Conservation (phyloP, 1,139 yeast species). For the Eremothecium cymbalariae region DNA sequence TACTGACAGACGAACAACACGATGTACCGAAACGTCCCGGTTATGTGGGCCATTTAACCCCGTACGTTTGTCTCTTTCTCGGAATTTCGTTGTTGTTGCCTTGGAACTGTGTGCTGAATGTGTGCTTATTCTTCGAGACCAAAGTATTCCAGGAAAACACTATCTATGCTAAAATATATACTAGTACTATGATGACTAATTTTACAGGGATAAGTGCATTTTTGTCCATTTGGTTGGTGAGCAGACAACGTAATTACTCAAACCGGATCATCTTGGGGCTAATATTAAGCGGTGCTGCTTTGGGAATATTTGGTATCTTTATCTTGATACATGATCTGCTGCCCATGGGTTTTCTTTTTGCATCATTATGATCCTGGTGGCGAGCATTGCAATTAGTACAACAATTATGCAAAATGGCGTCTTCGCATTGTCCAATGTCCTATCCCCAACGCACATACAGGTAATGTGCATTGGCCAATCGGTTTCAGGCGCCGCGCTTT, state of each 20-base stretch:
- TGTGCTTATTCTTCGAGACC: slow-evolving; percentile 66
- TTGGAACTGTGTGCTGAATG: slow-evolving; percentile 88
- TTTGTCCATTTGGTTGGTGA: slow-evolving; percentile 58
- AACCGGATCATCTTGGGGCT: slow-evolving; percentile 55
- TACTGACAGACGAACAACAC: too few species aligned
- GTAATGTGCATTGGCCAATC: slow-evolving; percentile 95
- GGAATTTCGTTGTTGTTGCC: slow-evolving; percentile 90
- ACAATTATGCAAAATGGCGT: slow-evolving; percentile 82
- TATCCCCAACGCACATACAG: too few species aligned
- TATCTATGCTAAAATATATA: slow-evolving; percentile 49
- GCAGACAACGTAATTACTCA: slow-evolving; percentile 59
- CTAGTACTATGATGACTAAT: slow-evolving; percentile 84
- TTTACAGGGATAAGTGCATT: slow-evolving; percentile 65
- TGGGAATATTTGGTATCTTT: slow-evolving; percentile 37
- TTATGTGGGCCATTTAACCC: too few species aligned
- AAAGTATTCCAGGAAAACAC: slow-evolving; percentile 52
- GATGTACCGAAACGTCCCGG: too few species aligned
- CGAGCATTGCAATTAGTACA: slow-evolving; percentile 55
- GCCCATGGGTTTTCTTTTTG: slow-evolving; percentile 41
- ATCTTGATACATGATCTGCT: slow-evolving; percentile 31
- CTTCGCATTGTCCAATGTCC: slow-evolving; percentile 75
- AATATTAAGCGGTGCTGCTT: slow-evolving; percentile 46
- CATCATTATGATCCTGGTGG: slow-evolving; percentile 49
- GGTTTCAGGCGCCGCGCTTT: slow-evolving; percentile 83
- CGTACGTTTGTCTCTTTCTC: too few species aligned